Percentiles rank a stretch among this genome's conserved stretches.
Evolutionary conservation across 345 rosid species (phyloP).

Genomic region (Trapa bicornis): DNA sequence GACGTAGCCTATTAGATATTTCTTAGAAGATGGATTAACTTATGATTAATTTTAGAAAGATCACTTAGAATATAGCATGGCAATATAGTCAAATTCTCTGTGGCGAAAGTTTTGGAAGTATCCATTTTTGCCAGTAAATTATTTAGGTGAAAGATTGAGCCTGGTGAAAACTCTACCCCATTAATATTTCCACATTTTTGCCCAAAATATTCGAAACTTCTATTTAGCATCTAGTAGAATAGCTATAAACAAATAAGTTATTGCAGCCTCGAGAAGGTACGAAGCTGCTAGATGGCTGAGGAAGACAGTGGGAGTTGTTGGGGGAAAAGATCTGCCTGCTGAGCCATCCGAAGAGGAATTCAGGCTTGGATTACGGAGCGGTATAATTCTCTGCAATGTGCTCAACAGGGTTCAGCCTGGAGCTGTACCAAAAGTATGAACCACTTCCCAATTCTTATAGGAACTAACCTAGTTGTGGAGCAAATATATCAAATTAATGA

Average conservation of each 20-base stretch:
- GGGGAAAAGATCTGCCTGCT: slow-evolving; percentile 74
- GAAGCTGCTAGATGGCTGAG: slow-evolving; percentile 91
- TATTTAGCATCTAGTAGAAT: not conserved
- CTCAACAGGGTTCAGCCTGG: slow-evolving; percentile 83
- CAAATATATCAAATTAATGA: not conserved
- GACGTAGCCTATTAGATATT: not conserved
- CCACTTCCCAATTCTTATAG: not conserved
- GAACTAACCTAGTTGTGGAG: not conserved
- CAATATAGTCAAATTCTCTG: not conserved
- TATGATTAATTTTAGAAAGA: not conserved
- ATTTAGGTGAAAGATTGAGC: not conserved
- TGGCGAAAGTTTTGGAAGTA: not conserved
- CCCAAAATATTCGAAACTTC: not conserved
- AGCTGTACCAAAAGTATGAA: slow-evolving; percentile 54
- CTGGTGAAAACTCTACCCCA: not conserved
- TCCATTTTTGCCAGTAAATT: not conserved
- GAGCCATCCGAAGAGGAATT: slow-evolving; percentile 91
- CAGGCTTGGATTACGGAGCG: slow-evolving; percentile 81
- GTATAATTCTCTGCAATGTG: slow-evolving; percentile 74
- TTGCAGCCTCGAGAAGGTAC: slow-evolving; percentile 57
- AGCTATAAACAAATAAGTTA: not conserved
- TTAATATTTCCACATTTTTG: not conserved
- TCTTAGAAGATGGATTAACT: not conserved
- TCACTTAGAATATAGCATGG: not conserved
- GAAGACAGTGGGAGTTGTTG: slow-evolving; percentile 52